Evolutionary conservation across 495 filamentous ascomycete genomes (phyloP).

Genomic region (Daldinia bambusicola): DNA sequence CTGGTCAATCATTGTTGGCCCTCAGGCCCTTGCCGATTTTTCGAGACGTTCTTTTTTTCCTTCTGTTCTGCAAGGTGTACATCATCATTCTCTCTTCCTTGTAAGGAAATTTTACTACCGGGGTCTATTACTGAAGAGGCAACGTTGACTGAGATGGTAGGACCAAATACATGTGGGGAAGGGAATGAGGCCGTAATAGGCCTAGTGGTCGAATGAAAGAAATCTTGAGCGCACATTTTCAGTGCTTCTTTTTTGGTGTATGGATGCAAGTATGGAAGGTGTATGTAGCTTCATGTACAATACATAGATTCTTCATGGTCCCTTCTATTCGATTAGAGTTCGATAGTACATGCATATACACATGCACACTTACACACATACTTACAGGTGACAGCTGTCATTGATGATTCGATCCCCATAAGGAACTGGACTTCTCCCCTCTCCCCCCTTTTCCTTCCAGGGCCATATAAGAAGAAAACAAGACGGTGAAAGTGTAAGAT

Average conservation of each 20-base stretch:
- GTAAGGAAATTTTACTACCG: conserved; percentile 29
- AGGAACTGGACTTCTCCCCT: background rate
- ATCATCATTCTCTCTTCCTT: conserved; percentile 30
- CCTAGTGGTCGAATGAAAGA: conserved; percentile 14
- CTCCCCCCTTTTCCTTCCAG: background rate
- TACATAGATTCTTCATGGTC: background rate
- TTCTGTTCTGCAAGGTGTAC: conserved; percentile 12
- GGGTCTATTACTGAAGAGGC: conserved; percentile 25
- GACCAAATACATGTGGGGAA: conserved; percentile 27
- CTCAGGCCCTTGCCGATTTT: conserved; percentile 17
- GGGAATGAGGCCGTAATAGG: conserved; percentile 11
- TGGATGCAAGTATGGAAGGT: background rate
- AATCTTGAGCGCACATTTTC: conserved; percentile 3
- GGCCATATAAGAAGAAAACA: background rate
- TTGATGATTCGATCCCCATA: conserved; percentile 4
- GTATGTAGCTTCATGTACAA: background rate
- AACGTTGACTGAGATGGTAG: conserved; percentile 25
- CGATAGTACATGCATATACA: background rate
- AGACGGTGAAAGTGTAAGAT: conserved; percentile 10
- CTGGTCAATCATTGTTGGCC: conserved; percentile 34
- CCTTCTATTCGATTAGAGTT: background rate
- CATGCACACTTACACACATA: background rate
- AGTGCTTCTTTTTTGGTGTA: background rate
- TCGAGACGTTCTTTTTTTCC: conserved; percentile 16
- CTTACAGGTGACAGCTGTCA: conserved; percentile 10